Conservation (phyloP, 169 alveolate genomes). For the Plasmodium inui region DNA sequence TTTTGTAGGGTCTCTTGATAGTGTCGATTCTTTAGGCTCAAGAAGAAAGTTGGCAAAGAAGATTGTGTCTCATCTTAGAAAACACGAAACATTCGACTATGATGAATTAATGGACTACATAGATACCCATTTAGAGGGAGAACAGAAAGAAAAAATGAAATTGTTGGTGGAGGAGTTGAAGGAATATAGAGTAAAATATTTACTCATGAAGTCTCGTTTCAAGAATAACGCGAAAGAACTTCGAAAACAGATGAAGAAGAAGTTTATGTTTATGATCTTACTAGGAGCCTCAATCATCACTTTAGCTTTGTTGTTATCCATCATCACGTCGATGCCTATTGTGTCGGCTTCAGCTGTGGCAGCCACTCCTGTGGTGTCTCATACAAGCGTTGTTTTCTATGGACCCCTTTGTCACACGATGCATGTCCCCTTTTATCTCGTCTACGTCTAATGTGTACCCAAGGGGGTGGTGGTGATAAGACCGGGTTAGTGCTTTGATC, state of each 20-base stretch:
- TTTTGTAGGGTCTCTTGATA: neutral
- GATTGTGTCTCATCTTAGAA: neutral
- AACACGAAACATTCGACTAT: neutral
- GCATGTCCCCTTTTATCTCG: neutral
- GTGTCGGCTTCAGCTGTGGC: neutral
- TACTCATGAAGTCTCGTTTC: neutral
- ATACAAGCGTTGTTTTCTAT: neutral
- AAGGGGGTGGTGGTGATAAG: neutral
- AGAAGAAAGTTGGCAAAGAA: neutral
- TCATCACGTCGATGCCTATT: neutral
- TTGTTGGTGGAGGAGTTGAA: neutral
- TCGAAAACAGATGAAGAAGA: neutral
- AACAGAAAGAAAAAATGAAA: neutral
- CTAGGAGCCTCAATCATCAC: neutral
- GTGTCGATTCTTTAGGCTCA: neutral
- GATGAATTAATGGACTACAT: neutral
- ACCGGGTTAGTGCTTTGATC: neutral
- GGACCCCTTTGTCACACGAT: neutral
- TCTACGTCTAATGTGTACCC: neutral
- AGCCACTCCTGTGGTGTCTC: neutral
- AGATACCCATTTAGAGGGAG: neutral
- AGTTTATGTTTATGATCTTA: neutral
- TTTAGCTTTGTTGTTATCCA: neutral
- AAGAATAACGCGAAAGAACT: neutral
- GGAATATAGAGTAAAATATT: neutral